These are phyloP conservation scores for Rhytidhysteron rufulum DNA, from an alignment of 2,329 filamentous ascomycete genomes.

Conservation along the genomic window DNA sequence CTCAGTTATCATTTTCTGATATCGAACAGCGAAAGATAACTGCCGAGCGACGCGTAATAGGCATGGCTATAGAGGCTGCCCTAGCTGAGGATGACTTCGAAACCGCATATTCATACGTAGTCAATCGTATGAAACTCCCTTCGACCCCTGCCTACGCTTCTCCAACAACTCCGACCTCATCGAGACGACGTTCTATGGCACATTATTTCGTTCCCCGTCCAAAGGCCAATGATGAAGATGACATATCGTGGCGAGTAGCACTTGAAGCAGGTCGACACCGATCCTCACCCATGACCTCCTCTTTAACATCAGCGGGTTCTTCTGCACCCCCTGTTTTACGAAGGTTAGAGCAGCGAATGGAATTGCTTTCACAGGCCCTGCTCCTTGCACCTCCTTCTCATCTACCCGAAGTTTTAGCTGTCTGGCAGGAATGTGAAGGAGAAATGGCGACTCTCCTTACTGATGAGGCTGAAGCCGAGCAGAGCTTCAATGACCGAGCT, in stretches of 20 bases:
- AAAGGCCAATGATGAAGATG: constrained; percentile 42
- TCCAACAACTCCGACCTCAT: constrained; percentile 6
- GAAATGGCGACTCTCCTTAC: constrained; percentile 65
- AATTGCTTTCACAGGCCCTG: constrained; percentile 71
- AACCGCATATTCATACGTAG: constrained; percentile 79
- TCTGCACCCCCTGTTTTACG: constrained; percentile 55
- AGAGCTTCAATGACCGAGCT: constrained; percentile 65
- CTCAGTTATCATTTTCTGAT: constrained; percentile 14
- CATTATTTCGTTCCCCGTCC: neutral
- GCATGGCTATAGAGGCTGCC: constrained; percentile 77
- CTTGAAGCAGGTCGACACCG: constrained; percentile 74
- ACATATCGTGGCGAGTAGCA: constrained; percentile 76
- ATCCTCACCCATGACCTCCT: constrained; percentile 22
- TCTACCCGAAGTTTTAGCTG: constrained; percentile 70
- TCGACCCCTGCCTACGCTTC: constrained; percentile 23
- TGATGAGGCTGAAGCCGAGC: constrained; percentile 64
- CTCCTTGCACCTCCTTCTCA: constrained; percentile 67
- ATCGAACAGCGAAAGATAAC: constrained; percentile 32
- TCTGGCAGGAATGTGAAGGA: constrained; percentile 73
- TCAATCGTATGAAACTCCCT: constrained; percentile 59
- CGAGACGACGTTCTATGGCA: neutral
- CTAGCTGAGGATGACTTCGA: constrained; percentile 77
- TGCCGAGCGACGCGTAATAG: constrained; percentile 65
- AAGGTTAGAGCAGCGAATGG: constrained; percentile 75
- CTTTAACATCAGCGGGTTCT: constrained; percentile 31